Base-by-base conservation (phyloP, 257 asterid genomes). In the Lavandula angustifolia region DNA sequence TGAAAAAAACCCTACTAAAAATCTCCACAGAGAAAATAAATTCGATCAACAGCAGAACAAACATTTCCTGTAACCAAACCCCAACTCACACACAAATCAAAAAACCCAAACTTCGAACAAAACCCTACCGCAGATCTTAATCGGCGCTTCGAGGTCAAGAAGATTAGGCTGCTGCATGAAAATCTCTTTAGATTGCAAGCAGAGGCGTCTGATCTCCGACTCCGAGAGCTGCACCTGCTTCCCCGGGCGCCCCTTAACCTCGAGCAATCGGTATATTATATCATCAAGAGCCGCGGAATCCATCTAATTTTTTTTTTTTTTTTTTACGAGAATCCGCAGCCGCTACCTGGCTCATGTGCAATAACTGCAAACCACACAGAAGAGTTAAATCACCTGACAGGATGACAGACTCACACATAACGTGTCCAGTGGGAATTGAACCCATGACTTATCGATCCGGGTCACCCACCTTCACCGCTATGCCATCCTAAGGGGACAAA, bases 181-280 rank as follows among this genome's bases (percentile, higher is more conserved):
- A 70, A 90, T 84, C 56, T 85, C 92, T 60, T 67, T 85, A 0
- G 97, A 79, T 73, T 78, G 86, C 52, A 82, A 48, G 74, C 97
- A 90, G 35, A 90, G 95, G 44, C 82, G 85, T 46, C 80, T 85
- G 75, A 90, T 90, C 70, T 87, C 97, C 9, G 91, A 51, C 62
- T 90, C 97, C 0, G 97, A 90, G 4, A 90, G 82, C 87, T 82
- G 88, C 22, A 85, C 96, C 73, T 87, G 97, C 76, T 90, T 90
- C 41, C 95, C 97, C 4, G 97, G 94, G 66, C 76, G 76, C 38
- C 89, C 85, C 67, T 79, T 81, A 32, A 87, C 90, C 74, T 84
- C 97, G 42, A 90, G 84, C 82, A 90, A 79, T 44, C 97, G 88
- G 47, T 70, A 64, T 14, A 90, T 87, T 63, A 90, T 78, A 58